Percentiles rank a stretch among this genome's conserved stretches.
These are phyloP conservation scores for Fusarium pseudonygamai DNA, from an alignment of 2,329 filamentous ascomycete genomes.

Conservation along the genomic window DNA sequence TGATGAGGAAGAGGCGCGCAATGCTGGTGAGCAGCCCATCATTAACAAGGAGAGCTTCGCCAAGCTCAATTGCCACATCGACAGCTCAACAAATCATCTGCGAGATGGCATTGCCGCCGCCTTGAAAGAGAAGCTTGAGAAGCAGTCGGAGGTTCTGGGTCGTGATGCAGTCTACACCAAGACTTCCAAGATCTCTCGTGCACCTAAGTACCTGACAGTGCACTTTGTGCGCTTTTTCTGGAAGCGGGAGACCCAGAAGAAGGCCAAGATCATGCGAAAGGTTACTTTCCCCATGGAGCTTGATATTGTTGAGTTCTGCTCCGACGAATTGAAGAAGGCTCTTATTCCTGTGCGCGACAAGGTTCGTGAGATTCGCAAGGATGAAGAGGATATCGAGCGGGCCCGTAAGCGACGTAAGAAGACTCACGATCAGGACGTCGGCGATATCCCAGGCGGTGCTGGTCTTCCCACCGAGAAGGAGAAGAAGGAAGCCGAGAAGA, in stretches of 20 bases:
- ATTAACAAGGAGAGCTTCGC: slow-evolving; percentile 79
- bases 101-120: slow-evolving; percentile 86
- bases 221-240: slow-evolving; percentile 99
- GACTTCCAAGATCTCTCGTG: slow-evolving; percentile 84
- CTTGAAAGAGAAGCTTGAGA: slow-evolving; percentile 89
- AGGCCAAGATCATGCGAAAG: slow-evolving; percentile 99
- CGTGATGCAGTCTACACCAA: slow-evolving; percentile 89
- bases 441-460: slow-evolving; percentile 57
- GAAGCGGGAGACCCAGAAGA: slow-evolving; percentile 95
- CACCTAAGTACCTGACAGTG: slow-evolving; percentile 95
- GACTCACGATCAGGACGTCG: slow-evolving; percentile 58
- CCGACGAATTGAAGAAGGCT: slow-evolving; percentile 83
- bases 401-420: slow-evolving; percentile 91
- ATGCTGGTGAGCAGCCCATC: slow-evolving; percentile 76
- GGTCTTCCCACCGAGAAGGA: slow-evolving; percentile 62
- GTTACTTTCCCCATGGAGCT: slow-evolving; percentile 95
- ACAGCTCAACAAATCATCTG: slow-evolving; percentile 85
- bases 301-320: slow-evolving; percentile 94
- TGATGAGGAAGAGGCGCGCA: slow-evolving; percentile 80
- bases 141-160: slow-evolving; percentile 79
- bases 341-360: slow-evolving; percentile 95
- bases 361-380: slow-evolving; percentile 93
- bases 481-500: slow-evolving; percentile 61
- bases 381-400: slow-evolving; percentile 91
- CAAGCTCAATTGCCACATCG: slow-evolving; percentile 97